These are phyloP conservation scores for Globisporangium sylvaticum DNA, from an alignment of 352 stramenopile species.

Conservation along the genomic window DNA sequence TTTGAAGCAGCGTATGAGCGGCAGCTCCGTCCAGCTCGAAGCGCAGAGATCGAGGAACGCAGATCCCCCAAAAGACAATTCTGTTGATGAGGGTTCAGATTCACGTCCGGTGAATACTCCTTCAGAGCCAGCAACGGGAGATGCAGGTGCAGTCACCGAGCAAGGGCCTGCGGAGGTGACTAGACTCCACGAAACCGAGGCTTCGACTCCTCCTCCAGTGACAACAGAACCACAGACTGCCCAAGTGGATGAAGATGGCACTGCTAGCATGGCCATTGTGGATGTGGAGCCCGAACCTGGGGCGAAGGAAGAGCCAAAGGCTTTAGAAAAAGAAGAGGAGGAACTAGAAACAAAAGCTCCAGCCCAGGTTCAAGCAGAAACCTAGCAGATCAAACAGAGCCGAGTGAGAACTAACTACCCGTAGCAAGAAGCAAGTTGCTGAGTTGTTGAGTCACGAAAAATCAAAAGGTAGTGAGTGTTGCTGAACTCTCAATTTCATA, in stretches of 20 bases:
- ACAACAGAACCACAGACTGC: not conserved
- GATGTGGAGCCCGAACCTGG: not conserved
- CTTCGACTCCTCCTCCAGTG: not conserved
- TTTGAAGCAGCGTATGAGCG: conserved; percentile 4
- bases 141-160: not conserved
- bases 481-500: not conserved
- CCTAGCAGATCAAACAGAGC: not conserved
- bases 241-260: not conserved
- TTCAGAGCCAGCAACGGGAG: not conserved
- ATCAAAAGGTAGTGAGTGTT: not conserved
- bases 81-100: not conserved
- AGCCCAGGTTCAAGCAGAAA: not conserved
- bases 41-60: not conserved
- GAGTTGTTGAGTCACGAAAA: no score
- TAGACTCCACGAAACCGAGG: not conserved
- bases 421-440: no score
- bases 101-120: not conserved
- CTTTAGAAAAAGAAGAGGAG: not conserved
- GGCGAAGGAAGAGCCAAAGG: not conserved
- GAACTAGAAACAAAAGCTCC: not conserved
- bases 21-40: not conserved
- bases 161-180: not conserved
- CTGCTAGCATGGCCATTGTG: not conserved
- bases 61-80: not conserved
- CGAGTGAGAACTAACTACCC: not conserved